A percentile compares a stretch with the other conserved stretches of the same genome.
These are phyloP conservation scores for Coleophoma crateriformis DNA, from an alignment of 2,329 filamentous ascomycete genomes.

Conservation along the genomic window DNA sequence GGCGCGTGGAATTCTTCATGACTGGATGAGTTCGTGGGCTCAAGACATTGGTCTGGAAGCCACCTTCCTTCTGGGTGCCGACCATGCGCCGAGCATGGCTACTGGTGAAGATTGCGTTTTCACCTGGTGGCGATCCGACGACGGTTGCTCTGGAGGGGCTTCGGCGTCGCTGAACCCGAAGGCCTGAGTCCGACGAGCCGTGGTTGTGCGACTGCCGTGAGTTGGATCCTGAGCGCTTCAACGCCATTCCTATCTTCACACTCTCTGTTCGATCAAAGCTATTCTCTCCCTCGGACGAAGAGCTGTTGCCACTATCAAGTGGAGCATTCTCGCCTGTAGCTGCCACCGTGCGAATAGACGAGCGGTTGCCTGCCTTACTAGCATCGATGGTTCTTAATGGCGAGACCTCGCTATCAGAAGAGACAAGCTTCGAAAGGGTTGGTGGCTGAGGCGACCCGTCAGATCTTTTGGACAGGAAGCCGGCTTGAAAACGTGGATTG, in stretches of 20 bases:
- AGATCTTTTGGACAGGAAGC: constrained; percentile 68
- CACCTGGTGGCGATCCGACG: constrained; percentile 46
- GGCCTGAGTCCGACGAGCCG: constrained; percentile 11
- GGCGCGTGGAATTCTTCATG: constrained; percentile 37
- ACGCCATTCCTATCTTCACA: constrained; percentile 22
- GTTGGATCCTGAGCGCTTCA: constrained; percentile 23
- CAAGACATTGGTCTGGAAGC: constrained; percentile 50
- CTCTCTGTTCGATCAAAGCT: constrained; percentile 20
- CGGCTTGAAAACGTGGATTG: constrained; percentile 73
- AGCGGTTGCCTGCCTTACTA: constrained; percentile 40
- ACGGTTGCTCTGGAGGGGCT: constrained; percentile 40
- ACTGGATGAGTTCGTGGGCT: constrained; percentile 56
- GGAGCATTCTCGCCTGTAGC: constrained; percentile 14
- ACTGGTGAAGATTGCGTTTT: constrained; percentile 57
- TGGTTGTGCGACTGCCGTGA: constrained; percentile 19
- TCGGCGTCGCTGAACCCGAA: constrained; percentile 18
- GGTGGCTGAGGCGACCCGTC: constrained; percentile 59
- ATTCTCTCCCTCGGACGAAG: constrained; percentile 25
- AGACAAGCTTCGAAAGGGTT: constrained; percentile 52
- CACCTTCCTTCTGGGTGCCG: constrained; percentile 51
- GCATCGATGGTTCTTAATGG: constrained; percentile 47
- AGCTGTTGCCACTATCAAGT: constrained; percentile 30
- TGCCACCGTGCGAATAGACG: constrained; percentile 31
- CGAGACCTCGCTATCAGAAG: constrained; percentile 47
- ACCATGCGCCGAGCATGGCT: constrained; percentile 63